A percentile compares a stretch with the other conserved stretches of the same genome.
Evolutionary conservation across 1,284 basidiomycete species (phyloP).

Genomic region (Melanopsichium pennsylvanicum): DNA sequence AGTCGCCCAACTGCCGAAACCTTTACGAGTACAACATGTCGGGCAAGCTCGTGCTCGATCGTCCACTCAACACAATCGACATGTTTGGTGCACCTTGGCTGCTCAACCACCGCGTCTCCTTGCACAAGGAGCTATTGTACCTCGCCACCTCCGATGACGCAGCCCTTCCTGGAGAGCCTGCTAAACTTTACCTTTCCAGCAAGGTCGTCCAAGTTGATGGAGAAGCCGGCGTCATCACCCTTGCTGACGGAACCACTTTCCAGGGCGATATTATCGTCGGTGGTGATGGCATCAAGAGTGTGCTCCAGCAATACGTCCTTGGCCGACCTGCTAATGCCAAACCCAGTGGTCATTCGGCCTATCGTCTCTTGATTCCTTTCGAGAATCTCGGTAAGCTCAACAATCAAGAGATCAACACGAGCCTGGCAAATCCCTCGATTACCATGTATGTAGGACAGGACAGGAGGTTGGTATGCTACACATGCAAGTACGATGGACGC

Average conservation of each 20-base stretch:
- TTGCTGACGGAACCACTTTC: slow-evolving; percentile 44
- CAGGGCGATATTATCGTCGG: slow-evolving; percentile 58
- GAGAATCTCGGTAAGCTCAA: slow-evolving; percentile 40
- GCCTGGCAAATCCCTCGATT: slow-evolving; percentile 50
- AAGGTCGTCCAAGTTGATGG: slow-evolving; percentile 42
- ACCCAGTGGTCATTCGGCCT: slow-evolving; percentile 58
- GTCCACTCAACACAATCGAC: slow-evolving; percentile 10
- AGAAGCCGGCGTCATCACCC: slow-evolving; percentile 40
- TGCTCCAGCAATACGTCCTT: slow-evolving; percentile 65
- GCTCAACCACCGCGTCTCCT: slow-evolving; percentile 62
- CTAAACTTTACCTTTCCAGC: slow-evolving; percentile 23
- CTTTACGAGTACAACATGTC: slow-evolving; percentile 13
- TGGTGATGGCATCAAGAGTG: slow-evolving; percentile 65
- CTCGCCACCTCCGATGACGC: slow-evolving; percentile 44
- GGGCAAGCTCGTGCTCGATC: slow-evolving; percentile 9
- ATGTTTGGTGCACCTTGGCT: slow-evolving; percentile 54
- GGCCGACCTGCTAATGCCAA: slow-evolving; percentile 30
- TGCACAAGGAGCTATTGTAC: slow-evolving; percentile 57
- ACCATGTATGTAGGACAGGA: slow-evolving; percentile 56
- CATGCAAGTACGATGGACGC: slow-evolving; percentile 1
- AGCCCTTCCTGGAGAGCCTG: slow-evolving; percentile 7
- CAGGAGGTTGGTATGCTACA: slow-evolving; percentile 46
- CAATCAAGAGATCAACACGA: slow-evolving; percentile 42
- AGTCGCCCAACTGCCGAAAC: slow-evolving; percentile 13
- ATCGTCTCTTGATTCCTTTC: slow-evolving; percentile 50